Evolutionary conservation across 129 eudicot genomes (phyloP).

Genomic region (Flaveria linearis): DNA sequence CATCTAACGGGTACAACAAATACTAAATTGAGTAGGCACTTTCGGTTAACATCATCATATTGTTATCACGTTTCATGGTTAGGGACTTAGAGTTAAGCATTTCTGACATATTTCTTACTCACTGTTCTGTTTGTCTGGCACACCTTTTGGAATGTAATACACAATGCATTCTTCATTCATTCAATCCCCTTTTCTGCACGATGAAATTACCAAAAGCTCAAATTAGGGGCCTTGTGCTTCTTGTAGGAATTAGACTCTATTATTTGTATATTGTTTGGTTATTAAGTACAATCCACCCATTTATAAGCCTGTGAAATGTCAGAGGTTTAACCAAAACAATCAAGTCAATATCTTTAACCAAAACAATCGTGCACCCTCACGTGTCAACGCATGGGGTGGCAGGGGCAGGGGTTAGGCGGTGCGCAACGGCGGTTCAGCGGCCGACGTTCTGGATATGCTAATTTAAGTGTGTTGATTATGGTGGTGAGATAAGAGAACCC

Average conservation of each 20-base stretch:
- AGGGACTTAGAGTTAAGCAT: background rate
- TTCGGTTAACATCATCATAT: slow-evolving; percentile 4
- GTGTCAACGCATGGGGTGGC: too few species aligned
- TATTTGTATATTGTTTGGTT: background rate
- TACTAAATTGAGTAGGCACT: slow-evolving; percentile 2
- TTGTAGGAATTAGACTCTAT: slow-evolving; percentile 16
- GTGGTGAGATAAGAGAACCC: too few species aligned
- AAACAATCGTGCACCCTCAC: too few species aligned
- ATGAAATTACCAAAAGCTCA: slow-evolving; percentile 27
- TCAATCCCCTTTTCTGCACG: slow-evolving; percentile 24
- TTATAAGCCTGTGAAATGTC: background rate
- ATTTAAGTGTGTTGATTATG: too few species aligned
- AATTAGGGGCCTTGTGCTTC: slow-evolving; percentile 6
- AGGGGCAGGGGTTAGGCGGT: too few species aligned
- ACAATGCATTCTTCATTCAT: slow-evolving; percentile 21
- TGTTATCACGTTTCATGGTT: slow-evolving; percentile 9
- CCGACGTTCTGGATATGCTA: too few species aligned
- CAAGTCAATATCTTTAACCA: background rate
- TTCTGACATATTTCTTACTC: background rate
- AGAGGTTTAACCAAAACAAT: background rate
- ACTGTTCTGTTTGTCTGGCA: slow-evolving; percentile 13
- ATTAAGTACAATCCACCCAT: slow-evolving; percentile 13
- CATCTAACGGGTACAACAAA: background rate
- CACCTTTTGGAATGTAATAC: slow-evolving; percentile 27
- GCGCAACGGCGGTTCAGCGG: too few species aligned